Percentiles rank a stretch among this genome's conserved stretches.
phyloP scores from a whole-genome alignment of 2,329 filamentous ascomycete genomes.

The Coniosporium uncinatum region DNA sequence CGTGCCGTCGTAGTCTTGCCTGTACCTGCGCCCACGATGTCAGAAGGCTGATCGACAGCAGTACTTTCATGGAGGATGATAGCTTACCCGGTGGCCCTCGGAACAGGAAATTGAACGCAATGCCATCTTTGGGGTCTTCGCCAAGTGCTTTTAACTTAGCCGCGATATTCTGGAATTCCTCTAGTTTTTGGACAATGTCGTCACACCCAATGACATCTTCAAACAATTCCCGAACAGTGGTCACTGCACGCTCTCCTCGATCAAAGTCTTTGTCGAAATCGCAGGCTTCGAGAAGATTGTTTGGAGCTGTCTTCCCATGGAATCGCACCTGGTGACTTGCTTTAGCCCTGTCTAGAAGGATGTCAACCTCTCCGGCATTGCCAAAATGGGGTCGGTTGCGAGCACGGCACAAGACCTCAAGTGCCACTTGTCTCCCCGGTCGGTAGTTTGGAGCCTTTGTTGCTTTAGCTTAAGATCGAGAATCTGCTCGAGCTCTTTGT shows the following conservation, averaged over 20 bases:
- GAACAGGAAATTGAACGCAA: conserved; percentile 67
- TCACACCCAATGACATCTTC: conserved; percentile 54
- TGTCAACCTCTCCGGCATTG: conserved; percentile 72
- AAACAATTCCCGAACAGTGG: conserved; percentile 50
- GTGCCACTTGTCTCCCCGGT: conserved; percentile 44
- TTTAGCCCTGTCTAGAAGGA: conserved; percentile 55
- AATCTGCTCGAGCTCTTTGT: conserved; percentile 52
- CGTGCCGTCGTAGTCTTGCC: conserved; percentile 69
- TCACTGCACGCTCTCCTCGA: conserved; percentile 38
- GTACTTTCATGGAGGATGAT: too few species aligned
- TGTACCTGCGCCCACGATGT: too few species aligned
- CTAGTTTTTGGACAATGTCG: conserved; percentile 43
- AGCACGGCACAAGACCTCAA: conserved; percentile 54
- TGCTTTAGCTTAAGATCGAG: conserved; percentile 56
- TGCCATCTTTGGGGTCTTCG: conserved; percentile 49
- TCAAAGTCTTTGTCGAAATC: conserved; percentile 59
- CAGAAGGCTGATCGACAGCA: too few species aligned
- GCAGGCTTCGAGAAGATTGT: conserved; percentile 28
- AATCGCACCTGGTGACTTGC: conserved; percentile 39
- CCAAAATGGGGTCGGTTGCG: conserved; percentile 63
- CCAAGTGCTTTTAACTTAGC: conserved; percentile 43
- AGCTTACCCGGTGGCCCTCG: conserved; percentile 56
- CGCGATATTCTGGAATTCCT: conserved; percentile 48
- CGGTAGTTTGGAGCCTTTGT: conserved; percentile 46
- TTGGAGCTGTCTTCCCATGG: conserved; percentile 16